Conservation (phyloP, 192 early-diverging fungal genomes). For the Coemansia sp. region DNA sequence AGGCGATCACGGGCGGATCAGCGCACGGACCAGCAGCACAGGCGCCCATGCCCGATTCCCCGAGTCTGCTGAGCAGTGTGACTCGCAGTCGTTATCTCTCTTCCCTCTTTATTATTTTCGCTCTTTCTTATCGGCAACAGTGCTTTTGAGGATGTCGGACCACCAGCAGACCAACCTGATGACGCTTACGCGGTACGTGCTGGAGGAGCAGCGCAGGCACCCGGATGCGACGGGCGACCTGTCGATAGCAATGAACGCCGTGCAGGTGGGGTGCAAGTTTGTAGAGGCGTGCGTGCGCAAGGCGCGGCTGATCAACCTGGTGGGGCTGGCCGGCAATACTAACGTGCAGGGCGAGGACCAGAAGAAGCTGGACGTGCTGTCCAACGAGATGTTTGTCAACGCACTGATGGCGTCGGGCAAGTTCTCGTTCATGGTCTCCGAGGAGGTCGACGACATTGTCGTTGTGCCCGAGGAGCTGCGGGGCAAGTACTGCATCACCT, state of each 20-base stretch:
- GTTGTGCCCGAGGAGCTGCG: constrained; percentile 68
- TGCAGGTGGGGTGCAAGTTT: constrained; percentile 95
- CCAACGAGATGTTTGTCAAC: constrained; percentile 98
- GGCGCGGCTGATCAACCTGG: constrained; percentile 93
- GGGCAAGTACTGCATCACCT: constrained; percentile 92
- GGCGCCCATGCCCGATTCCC: too few species aligned
- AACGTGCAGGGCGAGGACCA: constrained; percentile 94
- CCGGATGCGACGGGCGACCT: constrained; percentile 92
- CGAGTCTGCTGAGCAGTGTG: too few species aligned
- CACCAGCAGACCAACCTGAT: constrained; percentile 82
- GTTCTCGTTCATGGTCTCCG: constrained; percentile 90
- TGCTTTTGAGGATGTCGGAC: constrained; percentile 38
- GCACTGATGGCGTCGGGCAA: constrained; percentile 82
- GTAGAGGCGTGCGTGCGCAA: constrained; percentile 95
- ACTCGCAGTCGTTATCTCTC: too few species aligned
- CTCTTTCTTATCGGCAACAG: too few species aligned
- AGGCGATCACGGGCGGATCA: too few species aligned
- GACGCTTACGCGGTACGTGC: constrained; percentile 89
- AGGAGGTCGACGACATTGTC: constrained; percentile 94
- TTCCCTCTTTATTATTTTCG: too few species aligned
- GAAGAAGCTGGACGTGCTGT: constrained; percentile 95
- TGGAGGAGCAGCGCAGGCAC: constrained; percentile 79
- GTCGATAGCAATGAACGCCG: constrained; percentile 79
- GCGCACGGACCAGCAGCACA: too few species aligned
- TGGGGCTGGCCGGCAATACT: constrained; percentile 77